Evolutionary conservation across 73 alveolate genomes (phyloP).

Genomic region (Paramecium pentaurelia): DNA sequence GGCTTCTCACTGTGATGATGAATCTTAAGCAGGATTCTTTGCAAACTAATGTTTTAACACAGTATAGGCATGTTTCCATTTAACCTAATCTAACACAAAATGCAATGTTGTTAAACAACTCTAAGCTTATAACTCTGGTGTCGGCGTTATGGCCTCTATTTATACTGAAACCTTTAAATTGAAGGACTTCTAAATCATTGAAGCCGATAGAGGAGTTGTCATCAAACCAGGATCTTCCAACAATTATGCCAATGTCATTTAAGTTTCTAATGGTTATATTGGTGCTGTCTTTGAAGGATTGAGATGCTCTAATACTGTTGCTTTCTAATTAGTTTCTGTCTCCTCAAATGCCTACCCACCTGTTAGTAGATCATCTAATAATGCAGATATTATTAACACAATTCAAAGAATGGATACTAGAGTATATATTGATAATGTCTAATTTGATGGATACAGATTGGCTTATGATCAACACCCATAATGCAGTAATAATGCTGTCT

Average conservation of each 20-base stretch:
- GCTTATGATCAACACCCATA: not conserved
- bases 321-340: slow-evolving; percentile 18
- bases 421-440: not conserved
- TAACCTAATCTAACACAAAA: not conserved
- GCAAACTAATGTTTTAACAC: not conserved
- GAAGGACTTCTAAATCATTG: not conserved
- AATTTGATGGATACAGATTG: not conserved
- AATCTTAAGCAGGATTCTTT: not conserved
- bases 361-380: not conserved
- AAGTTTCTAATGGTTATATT: not conserved
- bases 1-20: not conserved
- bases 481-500: slow-evolving; percentile 36
- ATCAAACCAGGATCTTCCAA: not conserved
- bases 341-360: slow-evolving; percentile 34
- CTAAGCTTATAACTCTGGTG: not conserved
- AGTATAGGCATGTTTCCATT: not conserved
- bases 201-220: not conserved
- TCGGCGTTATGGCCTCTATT: not conserved
- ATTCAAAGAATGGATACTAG: slow-evolving; percentile 17
- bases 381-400: not conserved
- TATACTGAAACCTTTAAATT: not conserved
- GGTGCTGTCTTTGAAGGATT: not conserved
- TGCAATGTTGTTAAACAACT: not conserved
- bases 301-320: not conserved
- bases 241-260: not conserved